These are phyloP conservation scores for Jatropha curcas DNA, from an alignment of 345 rosid genomes.

Conservation along the genomic window DNA sequence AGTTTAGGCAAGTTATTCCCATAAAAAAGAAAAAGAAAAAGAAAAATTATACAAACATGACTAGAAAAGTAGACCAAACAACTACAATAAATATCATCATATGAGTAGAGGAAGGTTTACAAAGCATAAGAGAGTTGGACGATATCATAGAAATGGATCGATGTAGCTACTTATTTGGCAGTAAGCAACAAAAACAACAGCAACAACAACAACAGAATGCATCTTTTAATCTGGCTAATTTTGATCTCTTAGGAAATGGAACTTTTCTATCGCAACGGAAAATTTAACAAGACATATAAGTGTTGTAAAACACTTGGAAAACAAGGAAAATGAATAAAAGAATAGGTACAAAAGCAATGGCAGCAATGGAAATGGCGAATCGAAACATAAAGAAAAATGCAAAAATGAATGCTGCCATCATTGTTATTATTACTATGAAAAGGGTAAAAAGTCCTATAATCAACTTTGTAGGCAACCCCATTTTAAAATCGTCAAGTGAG, in stretches of 20 bases:
- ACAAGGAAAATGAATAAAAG: background rate
- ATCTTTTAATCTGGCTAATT: too few species aligned
- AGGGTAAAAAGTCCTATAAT: slow-evolving; percentile 4
- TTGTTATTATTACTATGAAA: slow-evolving; percentile 15
- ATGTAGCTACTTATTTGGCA: too few species aligned
- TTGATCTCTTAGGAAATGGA: background rate
- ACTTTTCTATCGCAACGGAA: background rate
- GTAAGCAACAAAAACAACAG: too few species aligned
- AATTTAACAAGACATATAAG: background rate
- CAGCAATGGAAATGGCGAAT: background rate
- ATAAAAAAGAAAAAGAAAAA: too few species aligned
- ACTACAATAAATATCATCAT: too few species aligned
- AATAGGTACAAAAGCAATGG: background rate
- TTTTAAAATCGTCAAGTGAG: background rate
- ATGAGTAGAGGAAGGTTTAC: too few species aligned
- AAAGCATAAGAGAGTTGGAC: too few species aligned
- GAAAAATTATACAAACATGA: too few species aligned
- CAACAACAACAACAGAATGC: too few species aligned
- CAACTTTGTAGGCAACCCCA: slow-evolving; percentile 11
- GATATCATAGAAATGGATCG: too few species aligned
- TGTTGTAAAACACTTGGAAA: background rate
- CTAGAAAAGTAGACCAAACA: too few species aligned
- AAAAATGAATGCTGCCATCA: slow-evolving; percentile 13
- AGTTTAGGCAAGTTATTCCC: too few species aligned
- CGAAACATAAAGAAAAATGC: background rate